Conservation (phyloP, 345 rosid species). For the Linum tenue region DNA sequence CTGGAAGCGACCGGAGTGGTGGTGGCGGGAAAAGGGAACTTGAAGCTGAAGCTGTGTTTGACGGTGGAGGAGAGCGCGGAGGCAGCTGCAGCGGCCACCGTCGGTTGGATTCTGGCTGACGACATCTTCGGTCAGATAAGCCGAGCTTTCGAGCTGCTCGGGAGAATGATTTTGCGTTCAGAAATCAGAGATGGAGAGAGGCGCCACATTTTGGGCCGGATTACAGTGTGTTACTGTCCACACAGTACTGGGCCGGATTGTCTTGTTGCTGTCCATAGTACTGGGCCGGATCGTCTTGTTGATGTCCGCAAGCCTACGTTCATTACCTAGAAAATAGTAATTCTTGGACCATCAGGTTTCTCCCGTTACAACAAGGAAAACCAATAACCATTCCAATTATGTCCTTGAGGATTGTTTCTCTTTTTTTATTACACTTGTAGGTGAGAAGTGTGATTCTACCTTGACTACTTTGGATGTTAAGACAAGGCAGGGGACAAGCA, state of each 20-base stretch:
- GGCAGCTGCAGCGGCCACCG: slow-evolving; percentile 21
- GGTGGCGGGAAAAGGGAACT: slow-evolving; percentile 18
- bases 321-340: too few species aligned
- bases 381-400: too few species aligned
- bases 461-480: too few species aligned
- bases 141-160: not conserved
- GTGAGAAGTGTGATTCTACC: too few species aligned
- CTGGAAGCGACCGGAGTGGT: slow-evolving; percentile 7
- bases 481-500: too few species aligned
- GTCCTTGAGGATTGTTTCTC: too few species aligned
- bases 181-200: not conserved
- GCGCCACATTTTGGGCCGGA: not conserved
- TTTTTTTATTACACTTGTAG: too few species aligned
- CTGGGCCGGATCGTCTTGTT: not conserved
- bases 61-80: slow-evolving; percentile 38
- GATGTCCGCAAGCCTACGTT: not conserved
- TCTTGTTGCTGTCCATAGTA: not conserved
- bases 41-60: slow-evolving; percentile 25
- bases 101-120: slow-evolving; percentile 38
- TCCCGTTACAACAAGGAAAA: too few species aligned
- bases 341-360: too few species aligned
- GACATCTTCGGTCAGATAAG: slow-evolving; percentile 29
- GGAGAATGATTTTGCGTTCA: not conserved
- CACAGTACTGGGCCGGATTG: not conserved
- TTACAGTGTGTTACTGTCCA: not conserved